Evolutionary conservation across 2,329 filamentous ascomycete genomes (phyloP).

Genomic region (Zelopaecilomyces penicillatus): DNA sequence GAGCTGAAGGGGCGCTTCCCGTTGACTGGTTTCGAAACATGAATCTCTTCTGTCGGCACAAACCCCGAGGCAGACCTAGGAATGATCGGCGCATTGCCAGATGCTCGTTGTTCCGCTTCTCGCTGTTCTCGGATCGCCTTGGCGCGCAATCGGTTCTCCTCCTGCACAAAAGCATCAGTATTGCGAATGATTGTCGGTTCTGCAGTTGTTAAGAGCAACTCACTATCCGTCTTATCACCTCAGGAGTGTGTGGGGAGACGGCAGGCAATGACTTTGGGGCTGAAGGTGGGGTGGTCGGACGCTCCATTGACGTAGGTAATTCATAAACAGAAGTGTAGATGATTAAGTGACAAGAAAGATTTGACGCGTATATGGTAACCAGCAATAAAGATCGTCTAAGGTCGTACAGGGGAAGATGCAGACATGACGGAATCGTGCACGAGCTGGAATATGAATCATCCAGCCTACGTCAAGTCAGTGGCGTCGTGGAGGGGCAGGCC

Average conservation of each 20-base stretch:
- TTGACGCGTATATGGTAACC: neutral
- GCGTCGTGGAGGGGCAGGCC: slow-evolving; percentile 18
- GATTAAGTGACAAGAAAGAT: too few species aligned
- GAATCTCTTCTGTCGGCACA: slow-evolving; percentile 58
- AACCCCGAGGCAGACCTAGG: slow-evolving; percentile 58
- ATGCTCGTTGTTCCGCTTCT: slow-evolving; percentile 51
- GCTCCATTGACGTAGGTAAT: too few species aligned
- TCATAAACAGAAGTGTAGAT: too few species aligned
- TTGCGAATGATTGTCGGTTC: neutral
- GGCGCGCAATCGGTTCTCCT: slow-evolving; percentile 78
- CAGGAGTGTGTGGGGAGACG: slow-evolving; percentile 44
- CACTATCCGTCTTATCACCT: slow-evolving; percentile 48
- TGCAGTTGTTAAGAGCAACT: slow-evolving; percentile 15
- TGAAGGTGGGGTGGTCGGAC: slow-evolving; percentile 37
- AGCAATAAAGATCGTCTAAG: neutral
- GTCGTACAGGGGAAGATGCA: too few species aligned
- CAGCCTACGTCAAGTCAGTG: too few species aligned
- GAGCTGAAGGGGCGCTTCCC: slow-evolving; percentile 63
- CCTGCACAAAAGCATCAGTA: slow-evolving; percentile 39
- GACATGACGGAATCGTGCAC: too few species aligned
- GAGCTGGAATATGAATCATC: too few species aligned
- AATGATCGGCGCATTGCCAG: slow-evolving; percentile 31
- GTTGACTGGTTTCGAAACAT: slow-evolving; percentile 35
- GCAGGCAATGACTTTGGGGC: slow-evolving; percentile 21
- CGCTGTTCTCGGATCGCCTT: slow-evolving; percentile 75